Conservation (phyloP, 2,329 filamentous ascomycete species). For the Cercospora berteroae region DNA sequence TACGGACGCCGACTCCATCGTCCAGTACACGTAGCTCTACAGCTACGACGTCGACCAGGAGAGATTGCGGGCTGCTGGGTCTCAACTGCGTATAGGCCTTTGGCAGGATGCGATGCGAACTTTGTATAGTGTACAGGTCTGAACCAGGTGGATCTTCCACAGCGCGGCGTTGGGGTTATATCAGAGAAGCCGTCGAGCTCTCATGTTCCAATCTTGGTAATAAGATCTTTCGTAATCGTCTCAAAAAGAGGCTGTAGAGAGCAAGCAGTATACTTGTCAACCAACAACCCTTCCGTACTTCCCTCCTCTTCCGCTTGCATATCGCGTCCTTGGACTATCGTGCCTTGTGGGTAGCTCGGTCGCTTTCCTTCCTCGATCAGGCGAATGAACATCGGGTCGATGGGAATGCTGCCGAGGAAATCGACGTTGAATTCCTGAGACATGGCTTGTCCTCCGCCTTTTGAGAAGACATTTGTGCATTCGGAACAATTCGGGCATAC, state of each 20-base stretch:
- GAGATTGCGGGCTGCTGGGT: slow-evolving; percentile 2
- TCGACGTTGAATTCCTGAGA: slow-evolving; percentile 78
- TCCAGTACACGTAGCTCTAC: not conserved
- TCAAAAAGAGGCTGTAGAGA: slow-evolving; percentile 68
- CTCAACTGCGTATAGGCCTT: not conserved
- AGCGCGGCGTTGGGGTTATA: not conserved
- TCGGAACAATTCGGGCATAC: slow-evolving; percentile 75
- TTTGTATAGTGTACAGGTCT: slow-evolving; percentile 5
- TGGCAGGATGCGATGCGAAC: not conserved
- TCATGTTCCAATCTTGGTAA: slow-evolving; percentile 26
- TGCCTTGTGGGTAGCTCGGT: slow-evolving; percentile 69
- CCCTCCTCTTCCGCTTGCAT: slow-evolving; percentile 30
- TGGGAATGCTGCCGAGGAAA: slow-evolving; percentile 83
- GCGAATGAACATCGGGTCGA: slow-evolving; percentile 87
- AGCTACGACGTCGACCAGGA: not conserved
- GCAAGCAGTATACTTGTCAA: slow-evolving; percentile 71
- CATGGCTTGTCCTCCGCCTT: slow-evolving; percentile 86
- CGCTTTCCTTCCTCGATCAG: slow-evolving; percentile 72
- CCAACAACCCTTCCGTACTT: slow-evolving; percentile 49
- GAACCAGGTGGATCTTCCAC: not conserved
- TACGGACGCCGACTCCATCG: not conserved
- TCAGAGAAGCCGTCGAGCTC: not conserved
- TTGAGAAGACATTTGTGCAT: slow-evolving; percentile 90
- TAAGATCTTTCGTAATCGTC: slow-evolving; percentile 51
- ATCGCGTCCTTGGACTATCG: slow-evolving; percentile 58